A percentile compares a stretch with the other conserved stretches of the same genome.
These are phyloP conservation scores for Atalantia buxifolia DNA, from an alignment of 345 rosid species.

Conservation along the genomic window DNA sequence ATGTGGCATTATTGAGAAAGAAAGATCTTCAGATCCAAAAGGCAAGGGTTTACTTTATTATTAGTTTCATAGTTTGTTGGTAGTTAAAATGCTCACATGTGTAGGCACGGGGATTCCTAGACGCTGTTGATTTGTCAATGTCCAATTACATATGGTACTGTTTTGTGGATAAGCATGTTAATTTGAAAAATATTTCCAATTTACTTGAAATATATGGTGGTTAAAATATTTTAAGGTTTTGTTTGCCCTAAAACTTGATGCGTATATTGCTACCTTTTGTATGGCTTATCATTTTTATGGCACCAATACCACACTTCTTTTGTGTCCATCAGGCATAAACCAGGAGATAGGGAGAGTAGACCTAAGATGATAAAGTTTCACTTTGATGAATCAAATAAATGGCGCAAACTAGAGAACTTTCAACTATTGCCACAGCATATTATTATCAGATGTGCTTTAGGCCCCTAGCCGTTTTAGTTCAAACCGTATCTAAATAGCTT, in stretches of 20 bases:
- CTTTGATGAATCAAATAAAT: neutral
- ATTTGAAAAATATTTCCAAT: neutral
- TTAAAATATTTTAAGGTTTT: neutral
- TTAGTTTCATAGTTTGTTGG: neutral
- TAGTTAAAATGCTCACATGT: neutral
- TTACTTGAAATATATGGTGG: neutral
- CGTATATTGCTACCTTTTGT: neutral
- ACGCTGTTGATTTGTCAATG: neutral
- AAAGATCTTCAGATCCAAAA: slow-evolving; percentile 90
- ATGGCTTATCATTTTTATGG: neutral
- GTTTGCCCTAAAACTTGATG: neutral
- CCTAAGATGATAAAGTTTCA: neutral
- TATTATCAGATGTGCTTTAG: neutral
- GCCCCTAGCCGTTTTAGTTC: neutral
- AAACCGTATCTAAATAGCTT: neutral
- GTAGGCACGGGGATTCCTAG: neutral
- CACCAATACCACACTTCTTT: neutral
- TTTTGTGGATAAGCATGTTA: neutral
- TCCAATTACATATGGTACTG: neutral
- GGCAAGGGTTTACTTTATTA: slow-evolving; percentile 39
- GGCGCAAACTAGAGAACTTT: neutral
- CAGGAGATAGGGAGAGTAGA: neutral
- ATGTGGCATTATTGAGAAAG: slow-evolving; percentile 64
- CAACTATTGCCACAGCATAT: neutral
- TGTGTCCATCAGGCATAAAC: neutral